A percentile compares a stretch with the other conserved stretches of the same genome.
Evolutionary conservation across 2,329 filamentous ascomycete species (phyloP).

Genomic region (Dactylella cylindrospora): DNA sequence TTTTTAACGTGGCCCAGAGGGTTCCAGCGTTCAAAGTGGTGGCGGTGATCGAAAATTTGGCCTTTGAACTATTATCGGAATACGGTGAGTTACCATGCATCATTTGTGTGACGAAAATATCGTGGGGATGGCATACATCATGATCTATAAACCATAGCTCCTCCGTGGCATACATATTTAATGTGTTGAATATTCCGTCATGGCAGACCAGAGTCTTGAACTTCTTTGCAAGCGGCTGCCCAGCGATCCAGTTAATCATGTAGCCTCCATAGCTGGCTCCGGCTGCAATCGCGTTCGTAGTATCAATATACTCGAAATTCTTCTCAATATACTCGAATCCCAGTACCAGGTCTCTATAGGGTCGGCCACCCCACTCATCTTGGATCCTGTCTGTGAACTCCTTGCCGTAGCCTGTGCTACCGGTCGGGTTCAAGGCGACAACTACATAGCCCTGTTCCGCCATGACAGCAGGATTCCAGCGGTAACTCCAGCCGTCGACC

Average conservation of each 20-base stretch:
- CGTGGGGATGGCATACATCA: conserved; percentile 59
- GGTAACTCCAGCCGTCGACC: conserved; percentile 73
- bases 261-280: conserved; percentile 75
- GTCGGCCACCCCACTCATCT: conserved; percentile 75
- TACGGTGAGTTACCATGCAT: conserved; percentile 19
- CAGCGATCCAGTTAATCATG: conserved; percentile 91
- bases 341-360: conserved; percentile 78
- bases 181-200: conserved; percentile 77
- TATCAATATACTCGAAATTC: conserved; percentile 65
- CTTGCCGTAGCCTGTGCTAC: conserved; percentile 80
- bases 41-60: conserved; percentile 59
- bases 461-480: conserved; percentile 84
- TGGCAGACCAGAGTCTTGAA: conserved; percentile 89
- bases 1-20: conserved; percentile 65
- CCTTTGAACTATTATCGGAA: conserved; percentile 53
- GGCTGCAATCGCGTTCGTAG: conserved; percentile 67
- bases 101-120: conserved; percentile 49
- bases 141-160: conserved; percentile 72
- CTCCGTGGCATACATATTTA: conserved; percentile 66
- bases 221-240: conserved; percentile 74
- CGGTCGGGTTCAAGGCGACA: conserved; percentile 78
- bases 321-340: conserved; percentile 73
- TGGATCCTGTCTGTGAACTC: conserved; percentile 73
- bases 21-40: conserved; percentile 69
- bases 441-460: conserved; percentile 86